These are phyloP conservation scores for Kernera saxatilis DNA, from an alignment of 345 rosid species.

Conservation along the genomic window DNA sequence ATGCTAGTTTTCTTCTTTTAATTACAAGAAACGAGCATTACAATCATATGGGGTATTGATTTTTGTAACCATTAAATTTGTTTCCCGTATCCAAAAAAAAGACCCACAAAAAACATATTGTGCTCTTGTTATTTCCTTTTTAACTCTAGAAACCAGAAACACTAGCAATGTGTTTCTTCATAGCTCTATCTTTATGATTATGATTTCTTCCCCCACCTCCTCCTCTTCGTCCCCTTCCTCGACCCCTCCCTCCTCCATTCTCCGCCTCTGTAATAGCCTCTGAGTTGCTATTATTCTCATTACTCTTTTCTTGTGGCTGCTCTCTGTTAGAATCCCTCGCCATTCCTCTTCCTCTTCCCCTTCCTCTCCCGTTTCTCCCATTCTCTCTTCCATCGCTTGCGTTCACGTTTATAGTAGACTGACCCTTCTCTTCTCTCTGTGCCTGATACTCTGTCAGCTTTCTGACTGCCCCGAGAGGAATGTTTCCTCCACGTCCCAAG, in stretches of 20 bases:
- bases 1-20: not conserved
- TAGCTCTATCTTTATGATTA: conserved; percentile 66
- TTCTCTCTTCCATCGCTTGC: conserved; percentile 36
- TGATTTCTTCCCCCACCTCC: conserved; percentile 56
- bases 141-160: conserved; percentile 45
- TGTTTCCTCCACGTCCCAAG: conserved; percentile 89
- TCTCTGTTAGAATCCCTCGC: conserved; percentile 20
- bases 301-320: conserved; percentile 7
- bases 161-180: conserved; percentile 67
- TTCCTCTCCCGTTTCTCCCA: conserved; percentile 36
- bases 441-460: conserved; percentile 48
- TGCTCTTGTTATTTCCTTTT: not conserved
- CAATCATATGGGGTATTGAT: not conserved
- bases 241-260: conserved; percentile 39
- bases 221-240: conserved; percentile 62
- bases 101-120: not conserved
- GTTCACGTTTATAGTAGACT: conserved; percentile 15
- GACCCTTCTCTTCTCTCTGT: conserved; percentile 26
- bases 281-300: conserved; percentile 19
- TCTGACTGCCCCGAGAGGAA: conserved; percentile 69
- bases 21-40: conserved; percentile 13
- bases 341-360: conserved; percentile 48
- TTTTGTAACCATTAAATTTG: not conserved
- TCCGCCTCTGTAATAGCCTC: conserved; percentile 32
- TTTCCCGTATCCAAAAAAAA: not conserved